phyloP scores from a whole-genome alignment of 768 basidiomycete genomes.

The Tylopilus balloui region DNA sequence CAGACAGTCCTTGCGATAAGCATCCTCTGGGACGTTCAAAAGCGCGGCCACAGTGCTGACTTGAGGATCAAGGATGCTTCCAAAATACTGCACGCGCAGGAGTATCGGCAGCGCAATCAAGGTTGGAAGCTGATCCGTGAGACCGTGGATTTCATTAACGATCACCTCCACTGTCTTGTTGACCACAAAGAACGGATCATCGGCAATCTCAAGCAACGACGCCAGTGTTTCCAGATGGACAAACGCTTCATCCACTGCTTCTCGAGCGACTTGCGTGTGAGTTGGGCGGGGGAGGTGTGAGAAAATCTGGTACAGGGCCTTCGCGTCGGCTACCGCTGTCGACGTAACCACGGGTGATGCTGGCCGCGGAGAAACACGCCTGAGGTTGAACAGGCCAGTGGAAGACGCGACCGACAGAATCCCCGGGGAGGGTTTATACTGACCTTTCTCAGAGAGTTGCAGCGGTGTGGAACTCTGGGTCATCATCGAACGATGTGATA shows the following conservation, averaged over 20 bases:
- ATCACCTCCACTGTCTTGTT: slow-evolving; percentile 26
- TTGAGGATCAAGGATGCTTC: background rate
- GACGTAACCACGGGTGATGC: slow-evolving; percentile 48
- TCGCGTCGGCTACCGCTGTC: slow-evolving; percentile 53
- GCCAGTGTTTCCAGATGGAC: slow-evolving; percentile 56
- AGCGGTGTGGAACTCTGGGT: slow-evolving; percentile 37
- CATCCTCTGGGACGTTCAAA: slow-evolving; percentile 54
- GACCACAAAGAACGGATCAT: slow-evolving; percentile 25
- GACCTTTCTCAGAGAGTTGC: slow-evolving; percentile 38
- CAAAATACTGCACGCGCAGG: slow-evolving; percentile 41
- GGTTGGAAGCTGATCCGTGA: slow-evolving; percentile 66
- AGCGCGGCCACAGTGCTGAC: slow-evolving; percentile 44
- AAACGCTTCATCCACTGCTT: slow-evolving; percentile 79
- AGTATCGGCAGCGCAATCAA: slow-evolving; percentile 70
- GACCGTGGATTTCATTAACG: slow-evolving; percentile 41
- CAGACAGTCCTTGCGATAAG: slow-evolving; percentile 66
- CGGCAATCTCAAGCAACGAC: slow-evolving; percentile 51
- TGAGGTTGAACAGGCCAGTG: slow-evolving; percentile 57
- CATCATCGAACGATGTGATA: slow-evolving; percentile 55
- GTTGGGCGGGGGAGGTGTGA: slow-evolving; percentile 56
- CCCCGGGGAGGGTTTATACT: slow-evolving; percentile 34
- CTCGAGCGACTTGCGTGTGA: slow-evolving; percentile 57
- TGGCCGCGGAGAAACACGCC: slow-evolving; percentile 62
- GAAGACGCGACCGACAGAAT: slow-evolving; percentile 57
- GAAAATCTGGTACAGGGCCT: slow-evolving; percentile 59